Evolutionary conservation across 345 rosid genomes (phyloP).

Genomic region (Pistacia atlantica): DNA sequence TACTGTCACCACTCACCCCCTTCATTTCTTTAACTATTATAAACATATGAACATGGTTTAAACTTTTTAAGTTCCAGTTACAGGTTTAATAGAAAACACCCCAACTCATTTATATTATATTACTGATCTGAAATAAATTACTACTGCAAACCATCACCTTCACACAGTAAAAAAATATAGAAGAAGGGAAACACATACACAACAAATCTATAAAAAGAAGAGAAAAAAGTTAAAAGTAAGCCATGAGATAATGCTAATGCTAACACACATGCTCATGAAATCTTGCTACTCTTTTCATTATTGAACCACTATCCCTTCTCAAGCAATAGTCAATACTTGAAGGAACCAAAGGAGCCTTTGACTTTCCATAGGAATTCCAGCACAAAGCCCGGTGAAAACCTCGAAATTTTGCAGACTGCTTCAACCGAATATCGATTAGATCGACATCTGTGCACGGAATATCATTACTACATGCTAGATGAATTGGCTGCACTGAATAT

Average conservation of each 20-base stretch:
- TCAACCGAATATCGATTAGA: conserved; percentile 57
- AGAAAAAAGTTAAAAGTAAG: no score
- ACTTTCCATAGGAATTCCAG: conserved; percentile 86
- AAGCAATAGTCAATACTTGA: conserved; percentile 78
- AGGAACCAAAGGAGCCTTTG: conserved; percentile 70
- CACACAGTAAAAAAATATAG: conserved; percentile 43
- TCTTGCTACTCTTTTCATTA: conserved; percentile 40
- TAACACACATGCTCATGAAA: conserved; percentile 59
- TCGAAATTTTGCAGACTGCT: conserved; percentile 39
- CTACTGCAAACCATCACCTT: conserved; percentile 49
- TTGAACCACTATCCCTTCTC: conserved; percentile 38
- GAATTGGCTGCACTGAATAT: conserved; percentile 65
- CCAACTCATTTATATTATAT: background rate
- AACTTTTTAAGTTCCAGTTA: background rate
- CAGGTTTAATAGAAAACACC: background rate
- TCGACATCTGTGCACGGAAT: conserved; percentile 82
- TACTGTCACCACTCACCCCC: background rate
- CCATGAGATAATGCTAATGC: background rate
- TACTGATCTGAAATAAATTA: conserved; percentile 17
- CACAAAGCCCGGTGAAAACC: conserved; percentile 56
- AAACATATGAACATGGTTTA: background rate
- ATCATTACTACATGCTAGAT: conserved; percentile 69
- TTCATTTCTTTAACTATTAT: background rate
- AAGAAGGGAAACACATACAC: conserved; percentile 46
- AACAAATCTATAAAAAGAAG: background rate